Percentiles rank a stretch among this genome's conserved stretches.
phyloP scores from a whole-genome alignment of 2,329 filamentous ascomycete genomes.

The Hirsutella minnesotensis region DNA sequence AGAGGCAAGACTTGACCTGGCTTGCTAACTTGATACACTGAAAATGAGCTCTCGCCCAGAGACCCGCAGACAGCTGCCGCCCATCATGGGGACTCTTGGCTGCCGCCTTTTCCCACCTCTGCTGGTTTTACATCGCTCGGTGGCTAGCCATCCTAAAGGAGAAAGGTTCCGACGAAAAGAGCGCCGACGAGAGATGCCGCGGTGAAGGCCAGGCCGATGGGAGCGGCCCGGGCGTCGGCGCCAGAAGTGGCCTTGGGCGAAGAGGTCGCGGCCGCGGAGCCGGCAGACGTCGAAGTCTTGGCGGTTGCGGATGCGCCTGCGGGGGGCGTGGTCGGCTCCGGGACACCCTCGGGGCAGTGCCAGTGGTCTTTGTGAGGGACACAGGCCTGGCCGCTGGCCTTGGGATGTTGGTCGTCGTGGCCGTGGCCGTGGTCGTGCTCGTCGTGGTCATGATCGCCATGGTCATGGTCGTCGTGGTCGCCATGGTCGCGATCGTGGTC shows the following conservation, averaged over 20 bases:
- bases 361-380: constrained; percentile 7
- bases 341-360: constrained; percentile 5
- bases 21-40: no score
- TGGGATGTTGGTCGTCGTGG: background rate
- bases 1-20: no score
- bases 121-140: background rate
- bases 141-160: constrained; percentile 1
- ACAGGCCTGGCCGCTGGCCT: background rate
- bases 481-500: background rate
- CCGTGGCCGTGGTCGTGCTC: background rate
- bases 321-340: constrained; percentile 6
- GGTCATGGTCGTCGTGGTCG: background rate
- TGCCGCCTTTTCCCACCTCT: background rate
- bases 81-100: no score
- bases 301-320: constrained; percentile 1
- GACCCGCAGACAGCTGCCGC: no score
- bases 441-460: background rate
- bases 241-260: background rate
- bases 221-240: constrained; percentile 1
- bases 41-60: background rate
- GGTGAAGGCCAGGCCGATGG: constrained; percentile 2
- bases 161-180: constrained; percentile 5
- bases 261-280: background rate
- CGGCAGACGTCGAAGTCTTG: background rate
- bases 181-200: constrained; percentile 5